Evolutionary conservation across 2,329 filamentous ascomycete genomes (phyloP).

Genomic region (Beauveria rudraprayagi): DNA sequence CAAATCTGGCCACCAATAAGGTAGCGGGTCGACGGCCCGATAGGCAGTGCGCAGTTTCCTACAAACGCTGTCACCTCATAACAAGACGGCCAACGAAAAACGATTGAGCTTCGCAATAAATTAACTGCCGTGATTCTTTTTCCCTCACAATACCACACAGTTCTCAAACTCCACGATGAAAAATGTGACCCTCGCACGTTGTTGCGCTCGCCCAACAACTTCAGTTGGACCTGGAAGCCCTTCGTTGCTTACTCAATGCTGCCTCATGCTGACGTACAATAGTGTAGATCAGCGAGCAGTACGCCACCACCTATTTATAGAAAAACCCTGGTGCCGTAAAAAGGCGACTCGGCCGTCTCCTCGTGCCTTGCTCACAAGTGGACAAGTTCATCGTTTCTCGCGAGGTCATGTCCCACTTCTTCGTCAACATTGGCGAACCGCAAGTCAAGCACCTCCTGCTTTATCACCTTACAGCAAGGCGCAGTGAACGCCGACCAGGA

Average conservation of each 20-base stretch:
- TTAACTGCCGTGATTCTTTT: too few relatives aligned
- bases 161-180: neutral
- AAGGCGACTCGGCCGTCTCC: neutral
- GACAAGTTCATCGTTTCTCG: neutral
- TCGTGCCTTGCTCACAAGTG: neutral
- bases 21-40: too few relatives aligned
- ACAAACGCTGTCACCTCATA: too few relatives aligned
- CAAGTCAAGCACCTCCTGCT: neutral
- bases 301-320: slow-evolving; percentile 1
- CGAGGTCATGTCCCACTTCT: neutral
- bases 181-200: neutral
- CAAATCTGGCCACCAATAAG: too few relatives aligned
- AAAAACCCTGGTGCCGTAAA: neutral
- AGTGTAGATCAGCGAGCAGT: neutral
- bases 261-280: neutral
- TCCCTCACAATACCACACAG: too few relatives aligned
- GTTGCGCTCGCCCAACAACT: neutral
- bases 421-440: neutral
- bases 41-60: too few relatives aligned
- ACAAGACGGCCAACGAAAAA: too few relatives aligned
- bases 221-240: neutral
- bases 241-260: neutral
- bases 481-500: neutral
- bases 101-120: too few relatives aligned
- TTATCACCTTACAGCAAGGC: neutral